Conservation (phyloP, 1,284 basidiomycete species). For the Microbotryum lychnidis-dioicae region DNA sequence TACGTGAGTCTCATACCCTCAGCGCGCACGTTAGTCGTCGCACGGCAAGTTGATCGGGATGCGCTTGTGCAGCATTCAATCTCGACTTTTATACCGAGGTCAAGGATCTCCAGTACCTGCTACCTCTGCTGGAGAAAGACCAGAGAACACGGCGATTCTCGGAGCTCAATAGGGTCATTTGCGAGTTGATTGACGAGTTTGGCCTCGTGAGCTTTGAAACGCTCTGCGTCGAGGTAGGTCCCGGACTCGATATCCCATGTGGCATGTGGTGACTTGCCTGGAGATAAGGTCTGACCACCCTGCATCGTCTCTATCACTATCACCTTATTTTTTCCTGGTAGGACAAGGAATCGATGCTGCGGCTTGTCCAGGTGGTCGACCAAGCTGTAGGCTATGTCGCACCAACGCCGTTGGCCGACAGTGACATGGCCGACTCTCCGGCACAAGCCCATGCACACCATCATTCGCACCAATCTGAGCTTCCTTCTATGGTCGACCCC, state of each 20-base stretch:
- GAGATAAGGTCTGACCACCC: neutral
- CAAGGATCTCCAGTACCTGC: constrained; percentile 84
- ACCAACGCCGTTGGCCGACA: constrained; percentile 53
- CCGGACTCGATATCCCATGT: neutral
- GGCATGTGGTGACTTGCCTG: neutral
- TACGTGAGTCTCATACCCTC: constrained; percentile 51
- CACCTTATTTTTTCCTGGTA: constrained; percentile 36
- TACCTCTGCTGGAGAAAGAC: constrained; percentile 57
- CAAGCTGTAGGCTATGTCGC: constrained; percentile 75
- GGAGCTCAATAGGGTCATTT: constrained; percentile 78
- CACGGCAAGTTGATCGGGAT: neutral
- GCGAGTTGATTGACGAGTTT: constrained; percentile 87
- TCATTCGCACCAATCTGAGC: constrained; percentile 56
- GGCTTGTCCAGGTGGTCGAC: constrained; percentile 71
- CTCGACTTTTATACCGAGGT: constrained; percentile 98
- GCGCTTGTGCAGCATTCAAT: constrained; percentile 68
- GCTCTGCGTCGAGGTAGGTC: constrained; percentile 75
- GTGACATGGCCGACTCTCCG: neutral
- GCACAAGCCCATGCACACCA: constrained; percentile 39
- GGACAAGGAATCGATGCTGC: constrained; percentile 89
- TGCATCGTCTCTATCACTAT: neutral
- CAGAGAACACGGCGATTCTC: constrained; percentile 58
- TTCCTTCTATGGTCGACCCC: constrained; percentile 56
- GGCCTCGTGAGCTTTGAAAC: constrained; percentile 95
- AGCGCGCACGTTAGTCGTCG: neutral